Percentiles rank a stretch among this genome's conserved stretches.
phyloP scores from a whole-genome alignment of 78 protist genomes.

The Planoprotostelium fungivorum region DNA sequence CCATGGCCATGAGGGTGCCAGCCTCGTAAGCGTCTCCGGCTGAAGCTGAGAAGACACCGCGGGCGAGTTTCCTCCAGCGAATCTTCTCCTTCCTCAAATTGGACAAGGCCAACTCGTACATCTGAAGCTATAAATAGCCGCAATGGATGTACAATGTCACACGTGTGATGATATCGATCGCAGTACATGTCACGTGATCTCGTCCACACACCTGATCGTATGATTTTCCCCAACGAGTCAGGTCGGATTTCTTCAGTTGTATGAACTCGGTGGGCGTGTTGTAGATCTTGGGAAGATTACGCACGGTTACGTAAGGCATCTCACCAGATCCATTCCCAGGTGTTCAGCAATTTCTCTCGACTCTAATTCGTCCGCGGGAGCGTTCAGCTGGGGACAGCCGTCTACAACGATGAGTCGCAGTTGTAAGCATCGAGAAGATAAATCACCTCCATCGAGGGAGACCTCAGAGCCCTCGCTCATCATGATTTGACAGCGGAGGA shows the following conservation, averaged over 20 bases:
- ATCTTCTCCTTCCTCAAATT: neutral
- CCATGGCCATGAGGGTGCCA: neutral
- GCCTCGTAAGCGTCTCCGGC: neutral
- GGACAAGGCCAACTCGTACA: neutral
- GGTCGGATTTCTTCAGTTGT: neutral
- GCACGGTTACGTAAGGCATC: neutral
- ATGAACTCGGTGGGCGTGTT: neutral
- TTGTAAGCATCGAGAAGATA: neutral
- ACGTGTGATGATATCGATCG: neutral
- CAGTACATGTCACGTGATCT: too few species aligned
- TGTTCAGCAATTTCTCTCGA: neutral
- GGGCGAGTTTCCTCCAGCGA: neutral
- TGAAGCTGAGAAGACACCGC: neutral
- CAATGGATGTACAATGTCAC: too few species aligned
- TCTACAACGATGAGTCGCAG: neutral
- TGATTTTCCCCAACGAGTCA: neutral
- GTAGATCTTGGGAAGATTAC: neutral
- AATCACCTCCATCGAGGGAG: neutral
- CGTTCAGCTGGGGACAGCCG: neutral
- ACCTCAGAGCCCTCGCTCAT: neutral
- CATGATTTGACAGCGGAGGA: neutral
- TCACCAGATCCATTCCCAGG: neutral
- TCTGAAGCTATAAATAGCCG: neutral
- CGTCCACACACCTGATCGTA: neutral
- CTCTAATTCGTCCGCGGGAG: neutral